phyloP scores from a whole-genome alignment of 2,329 filamentous ascomycete genomes.

The Paraphoma chrysanthemicola region DNA sequence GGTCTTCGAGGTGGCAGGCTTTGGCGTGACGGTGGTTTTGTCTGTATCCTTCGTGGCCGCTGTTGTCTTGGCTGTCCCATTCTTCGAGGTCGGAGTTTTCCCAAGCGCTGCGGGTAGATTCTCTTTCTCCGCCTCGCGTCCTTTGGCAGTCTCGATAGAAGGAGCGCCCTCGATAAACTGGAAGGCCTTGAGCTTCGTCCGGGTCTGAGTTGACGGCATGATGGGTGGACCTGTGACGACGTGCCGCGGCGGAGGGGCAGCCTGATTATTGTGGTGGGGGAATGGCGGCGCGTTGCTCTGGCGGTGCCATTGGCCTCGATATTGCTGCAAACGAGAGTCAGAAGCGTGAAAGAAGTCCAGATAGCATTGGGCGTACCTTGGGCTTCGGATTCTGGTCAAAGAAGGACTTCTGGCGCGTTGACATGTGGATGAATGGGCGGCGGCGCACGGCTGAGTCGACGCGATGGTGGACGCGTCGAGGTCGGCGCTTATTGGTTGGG shows the following conservation, averaged over 20 bases:
- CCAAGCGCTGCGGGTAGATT: slow-evolving; percentile 36
- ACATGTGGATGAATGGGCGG: slow-evolving; percentile 44
- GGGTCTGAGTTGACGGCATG: slow-evolving; percentile 60
- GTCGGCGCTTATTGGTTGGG: slow-evolving; percentile 6
- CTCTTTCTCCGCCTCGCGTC: slow-evolving; percentile 53
- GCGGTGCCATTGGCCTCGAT: slow-evolving; percentile 46
- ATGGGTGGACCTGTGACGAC: slow-evolving; percentile 50
- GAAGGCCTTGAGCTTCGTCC: slow-evolving; percentile 63
- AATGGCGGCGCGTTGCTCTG: slow-evolving; percentile 34
- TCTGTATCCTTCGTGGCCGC: slow-evolving; percentile 19
- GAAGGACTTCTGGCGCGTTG: slow-evolving; percentile 59
- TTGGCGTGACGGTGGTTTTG: slow-evolving; percentile 34
- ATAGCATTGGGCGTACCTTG: slow-evolving; percentile 41
- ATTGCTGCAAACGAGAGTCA: slow-evolving; percentile 21
- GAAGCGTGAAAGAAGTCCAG: background rate
- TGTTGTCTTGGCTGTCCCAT: slow-evolving; percentile 29
- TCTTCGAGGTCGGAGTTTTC: slow-evolving; percentile 9
- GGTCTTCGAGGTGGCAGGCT: slow-evolving; percentile 29
- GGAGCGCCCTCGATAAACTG: slow-evolving; percentile 55
- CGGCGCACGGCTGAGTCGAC: slow-evolving; percentile 9
- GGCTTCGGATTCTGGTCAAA: slow-evolving; percentile 56
- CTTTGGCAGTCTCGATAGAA: slow-evolving; percentile 17
- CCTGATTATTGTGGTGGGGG: slow-evolving; percentile 29
- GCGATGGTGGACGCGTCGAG: slow-evolving; percentile 21
- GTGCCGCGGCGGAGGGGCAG: slow-evolving; percentile 38